Evolutionary conservation across 805 yeast species (phyloP).

Genomic region (Candida pseudoglaebosa): DNA sequence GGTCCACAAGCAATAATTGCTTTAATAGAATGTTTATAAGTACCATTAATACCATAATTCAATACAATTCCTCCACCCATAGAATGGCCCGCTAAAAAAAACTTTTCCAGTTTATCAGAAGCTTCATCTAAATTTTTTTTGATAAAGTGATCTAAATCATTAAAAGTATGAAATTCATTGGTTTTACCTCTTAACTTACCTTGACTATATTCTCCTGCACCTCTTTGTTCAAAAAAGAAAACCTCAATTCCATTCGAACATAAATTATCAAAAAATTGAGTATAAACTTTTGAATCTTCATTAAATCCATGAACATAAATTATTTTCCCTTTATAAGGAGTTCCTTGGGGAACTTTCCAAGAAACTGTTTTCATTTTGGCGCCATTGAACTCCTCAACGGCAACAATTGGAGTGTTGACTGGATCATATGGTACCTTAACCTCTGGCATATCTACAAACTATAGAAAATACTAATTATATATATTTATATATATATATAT

Average conservation of each 20-base stretch:
- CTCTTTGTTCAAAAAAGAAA: constrained; percentile 71
- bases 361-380: constrained; percentile 39
- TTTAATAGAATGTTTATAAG: constrained; percentile 39
- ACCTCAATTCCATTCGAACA: constrained; percentile 55
- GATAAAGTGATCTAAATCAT: constrained; percentile 58
- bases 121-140: constrained; percentile 38
- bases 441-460: constrained; percentile 3
- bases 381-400: constrained; percentile 30
- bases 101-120: constrained; percentile 27
- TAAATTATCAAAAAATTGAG: constrained; percentile 51
- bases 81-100: constrained; percentile 64
- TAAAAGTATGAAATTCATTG: constrained; percentile 51
- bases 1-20: constrained; percentile 58
- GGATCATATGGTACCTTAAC: constrained; percentile 33
- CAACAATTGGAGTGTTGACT: constrained; percentile 24
- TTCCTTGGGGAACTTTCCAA: constrained; percentile 36
- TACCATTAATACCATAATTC: constrained; percentile 59
- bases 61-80: constrained; percentile 79
- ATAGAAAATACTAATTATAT: no score
- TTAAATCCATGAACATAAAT: constrained; percentile 70
- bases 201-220: constrained; percentile 64
- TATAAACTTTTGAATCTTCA: constrained; percentile 50
- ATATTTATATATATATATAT: no score
- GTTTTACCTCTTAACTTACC: constrained; percentile 53
- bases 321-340: constrained; percentile 47